Base-by-base conservation (phyloP, 805 yeast genomes). In the Candida quercuum region DNA sequence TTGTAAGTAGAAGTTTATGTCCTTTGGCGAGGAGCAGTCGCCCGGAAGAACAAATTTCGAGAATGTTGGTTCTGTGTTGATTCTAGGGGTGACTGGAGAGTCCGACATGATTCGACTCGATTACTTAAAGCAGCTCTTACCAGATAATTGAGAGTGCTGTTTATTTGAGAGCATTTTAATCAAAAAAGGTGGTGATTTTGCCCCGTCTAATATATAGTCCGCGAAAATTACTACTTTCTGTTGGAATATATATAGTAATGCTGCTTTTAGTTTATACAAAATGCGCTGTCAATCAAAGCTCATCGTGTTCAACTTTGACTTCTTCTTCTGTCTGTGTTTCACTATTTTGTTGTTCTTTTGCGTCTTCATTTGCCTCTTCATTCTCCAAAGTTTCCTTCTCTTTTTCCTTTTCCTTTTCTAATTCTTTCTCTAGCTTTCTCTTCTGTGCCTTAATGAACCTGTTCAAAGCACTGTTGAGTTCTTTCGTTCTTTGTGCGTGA, bases 401-500 rank as follows among this genome's bases (percentile, higher is more conserved):
- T 27, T 36, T 39, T 18, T 37, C 36, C 29, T 40, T 42, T 11
- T 42, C 40, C 26, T 48, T 43, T 7, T 38, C 39, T 6, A 45
- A 43, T n/a, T 52, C 53, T 32, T 35, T 41, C 13, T 33, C 35
- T 7, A 41, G 45, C n/a, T 48, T 51, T 39, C 45, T 43, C 39
- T 29, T 46, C 22, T 32, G 47, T 2, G 51, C 46, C 27, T 48
- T 46, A 5, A 36, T 22, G 19, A 28, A 23, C 41, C 47, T 49
- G 21, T 16, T 32, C 20, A 46, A 21, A 6, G 28, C 29, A 15
- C 35, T 32, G 29, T 47, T 53, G 21, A 63, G 29, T 17, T 60
- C 66, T 23, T 55, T 60, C 30, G 56, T 37, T 35, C 61, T 57
- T 36, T 60, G 59, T 2, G 52, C 47, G 35, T 58, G 52, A 16